Conservation (phyloP, 2,329 filamentous ascomycete genomes). For the Venturia asperata region DNA sequence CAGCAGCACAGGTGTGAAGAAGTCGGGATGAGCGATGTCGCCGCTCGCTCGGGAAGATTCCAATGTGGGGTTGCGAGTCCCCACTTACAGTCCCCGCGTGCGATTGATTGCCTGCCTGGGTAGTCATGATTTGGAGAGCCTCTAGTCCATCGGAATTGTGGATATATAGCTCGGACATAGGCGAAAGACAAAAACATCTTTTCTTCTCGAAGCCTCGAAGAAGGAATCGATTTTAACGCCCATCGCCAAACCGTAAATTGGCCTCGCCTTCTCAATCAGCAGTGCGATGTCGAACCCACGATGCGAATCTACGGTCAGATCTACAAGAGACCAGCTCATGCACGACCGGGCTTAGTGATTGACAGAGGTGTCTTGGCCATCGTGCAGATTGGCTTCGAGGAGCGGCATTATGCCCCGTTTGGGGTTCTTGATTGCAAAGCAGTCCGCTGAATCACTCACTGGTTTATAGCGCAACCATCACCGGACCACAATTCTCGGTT, state of each 20-base stretch:
- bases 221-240: too few species aligned
- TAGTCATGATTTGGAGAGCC: constrained; percentile 6
- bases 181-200: background rate
- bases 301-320: background rate
- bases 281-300: background rate
- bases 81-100: too few species aligned
- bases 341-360: background rate
- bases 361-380: constrained; percentile 3
- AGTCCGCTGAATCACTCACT: background rate
- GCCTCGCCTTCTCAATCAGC: too few species aligned
- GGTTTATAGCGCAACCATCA: background rate
- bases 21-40: background rate
- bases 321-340: background rate
- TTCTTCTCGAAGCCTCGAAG: too few species aligned
- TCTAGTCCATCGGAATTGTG: background rate
- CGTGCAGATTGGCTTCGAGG: constrained; percentile 4
- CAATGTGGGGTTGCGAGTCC: background rate
- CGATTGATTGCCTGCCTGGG: background rate
- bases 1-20: too few species aligned
- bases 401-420: background rate
- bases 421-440: background rate
- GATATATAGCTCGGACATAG: constrained; percentile 1
- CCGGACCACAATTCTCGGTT: background rate
- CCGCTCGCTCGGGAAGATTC: background rate
- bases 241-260: too few species aligned